phyloP scores from a whole-genome alignment of 164 flowering plant genomes.

The Chimonanthus salicifolius region DNA sequence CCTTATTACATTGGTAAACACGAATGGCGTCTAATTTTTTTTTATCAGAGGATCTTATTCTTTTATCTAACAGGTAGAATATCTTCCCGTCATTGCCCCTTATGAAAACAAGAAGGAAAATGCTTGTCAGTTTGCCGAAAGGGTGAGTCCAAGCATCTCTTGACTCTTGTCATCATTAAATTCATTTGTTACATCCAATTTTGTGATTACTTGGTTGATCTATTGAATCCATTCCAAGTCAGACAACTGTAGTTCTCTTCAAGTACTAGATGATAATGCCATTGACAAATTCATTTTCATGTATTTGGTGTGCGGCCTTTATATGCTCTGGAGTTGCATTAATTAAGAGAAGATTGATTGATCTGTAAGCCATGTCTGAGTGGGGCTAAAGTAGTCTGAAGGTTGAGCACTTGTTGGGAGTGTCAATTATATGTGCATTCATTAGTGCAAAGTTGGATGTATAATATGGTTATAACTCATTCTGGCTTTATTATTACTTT shows the following conservation, averaged over 20 bases:
- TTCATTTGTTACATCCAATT: no score
- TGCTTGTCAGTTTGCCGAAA: conserved; percentile 53
- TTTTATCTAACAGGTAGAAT: conserved; percentile 60
- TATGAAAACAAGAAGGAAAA: conserved; percentile 55
- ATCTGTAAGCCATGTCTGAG: neutral
- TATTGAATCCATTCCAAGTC: neutral
- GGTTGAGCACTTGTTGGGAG: no score
- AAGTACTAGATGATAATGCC: neutral
- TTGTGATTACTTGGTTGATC: no score
- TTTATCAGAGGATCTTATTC: neutral
- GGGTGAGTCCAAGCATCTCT: conserved; percentile 39
- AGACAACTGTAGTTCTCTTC: neutral
- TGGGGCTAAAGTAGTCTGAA: neutral
- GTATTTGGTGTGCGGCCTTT: neutral
- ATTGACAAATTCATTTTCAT: neutral
- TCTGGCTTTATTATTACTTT: no score
- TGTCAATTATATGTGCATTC: no score
- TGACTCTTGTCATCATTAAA: no score
- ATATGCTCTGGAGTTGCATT: neutral
- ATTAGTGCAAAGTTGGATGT: no score
- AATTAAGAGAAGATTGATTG: neutral
- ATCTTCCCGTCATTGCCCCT: conserved; percentile 73
- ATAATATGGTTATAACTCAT: no score
- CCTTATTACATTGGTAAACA: neutral
- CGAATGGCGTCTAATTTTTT: neutral